A percentile compares a stretch with the other conserved stretches of the same genome.
These are phyloP conservation scores for Tulasnella calospora DNA, from an alignment of 768 basidiomycete genomes.

Conservation along the genomic window DNA sequence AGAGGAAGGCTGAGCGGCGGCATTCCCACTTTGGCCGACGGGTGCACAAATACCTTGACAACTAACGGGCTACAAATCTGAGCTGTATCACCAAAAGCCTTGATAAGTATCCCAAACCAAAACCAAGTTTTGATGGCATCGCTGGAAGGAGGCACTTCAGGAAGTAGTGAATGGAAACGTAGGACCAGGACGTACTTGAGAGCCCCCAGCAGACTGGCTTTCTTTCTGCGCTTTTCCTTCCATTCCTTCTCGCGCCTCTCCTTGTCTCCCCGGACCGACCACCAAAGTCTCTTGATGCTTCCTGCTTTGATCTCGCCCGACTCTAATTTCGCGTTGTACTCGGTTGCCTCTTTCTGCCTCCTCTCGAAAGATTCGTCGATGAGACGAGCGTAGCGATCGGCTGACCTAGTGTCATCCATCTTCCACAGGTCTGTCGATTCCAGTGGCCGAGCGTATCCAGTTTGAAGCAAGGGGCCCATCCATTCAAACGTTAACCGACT, in stretches of 20 bases:
- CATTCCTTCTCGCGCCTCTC: slow-evolving; percentile 34
- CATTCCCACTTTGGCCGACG: background rate
- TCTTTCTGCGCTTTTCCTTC: slow-evolving; percentile 34
- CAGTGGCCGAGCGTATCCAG: slow-evolving; percentile 76
- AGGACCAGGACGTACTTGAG: slow-evolving; percentile 35
- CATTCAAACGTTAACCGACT: slow-evolving; percentile 40
- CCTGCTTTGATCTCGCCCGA: slow-evolving; percentile 28
- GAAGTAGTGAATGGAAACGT: slow-evolving; percentile 21
- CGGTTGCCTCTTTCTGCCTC: slow-evolving; percentile 51
- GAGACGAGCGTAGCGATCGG: slow-evolving; percentile 55
- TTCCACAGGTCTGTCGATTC: slow-evolving; percentile 78
- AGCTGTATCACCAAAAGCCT: slow-evolving; percentile 32
- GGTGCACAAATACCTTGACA: slow-evolving; percentile 26
- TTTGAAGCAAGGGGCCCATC: slow-evolving; percentile 61
- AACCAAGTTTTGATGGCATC: slow-evolving; percentile 1
- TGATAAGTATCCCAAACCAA: slow-evolving; percentile 32
- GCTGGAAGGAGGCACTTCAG: background rate
- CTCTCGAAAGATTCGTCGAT: slow-evolving; percentile 62
- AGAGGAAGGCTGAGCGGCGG: slow-evolving; percentile 30
- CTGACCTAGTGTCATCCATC: slow-evolving; percentile 57
- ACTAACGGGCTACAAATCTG: slow-evolving; percentile 34
- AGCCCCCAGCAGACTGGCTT: slow-evolving; percentile 35
- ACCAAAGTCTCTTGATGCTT: slow-evolving; percentile 30
- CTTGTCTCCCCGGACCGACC: slow-evolving; percentile 10
- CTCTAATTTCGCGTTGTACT: slow-evolving; percentile 52